Evolutionary conservation across 2,329 filamentous ascomycete genomes (phyloP).

Genomic region (Xylaria sp.): DNA sequence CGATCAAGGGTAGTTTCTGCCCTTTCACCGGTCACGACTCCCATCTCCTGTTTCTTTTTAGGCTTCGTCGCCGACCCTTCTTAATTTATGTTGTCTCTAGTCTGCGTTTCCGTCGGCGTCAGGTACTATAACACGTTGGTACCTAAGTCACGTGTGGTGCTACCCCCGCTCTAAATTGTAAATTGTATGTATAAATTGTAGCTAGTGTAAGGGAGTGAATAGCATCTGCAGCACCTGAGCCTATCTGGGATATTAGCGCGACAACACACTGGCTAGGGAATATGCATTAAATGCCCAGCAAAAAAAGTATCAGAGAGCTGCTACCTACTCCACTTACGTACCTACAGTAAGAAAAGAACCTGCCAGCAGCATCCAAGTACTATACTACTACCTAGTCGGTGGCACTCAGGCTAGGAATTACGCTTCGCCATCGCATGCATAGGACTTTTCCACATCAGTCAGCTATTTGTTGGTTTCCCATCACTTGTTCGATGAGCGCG

Average conservation of each 20-base stretch:
- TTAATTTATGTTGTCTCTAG: not conserved
- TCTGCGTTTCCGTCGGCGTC: not conserved
- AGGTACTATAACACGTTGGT: not conserved
- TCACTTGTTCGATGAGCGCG: slow-evolving; percentile 14
- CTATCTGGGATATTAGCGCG: slow-evolving; percentile 3
- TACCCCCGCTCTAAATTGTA: slow-evolving; percentile 19
- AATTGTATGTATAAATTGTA: not conserved
- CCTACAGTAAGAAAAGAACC: slow-evolving; percentile 8
- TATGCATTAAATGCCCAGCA: not conserved
- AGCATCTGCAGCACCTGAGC: slow-evolving; percentile 2
- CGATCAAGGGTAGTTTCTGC: slow-evolving; percentile 7
- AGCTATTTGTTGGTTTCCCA: slow-evolving; percentile 12
- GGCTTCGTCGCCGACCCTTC: not conserved
- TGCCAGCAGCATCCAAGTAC: not conserved
- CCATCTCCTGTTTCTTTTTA: not conserved
- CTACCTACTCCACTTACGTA: slow-evolving; percentile 2
- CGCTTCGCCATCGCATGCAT: slow-evolving; percentile 14
- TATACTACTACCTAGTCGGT: not conserved
- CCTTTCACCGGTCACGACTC: slow-evolving; percentile 2
- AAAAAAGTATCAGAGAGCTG: not conserved
- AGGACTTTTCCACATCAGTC: not conserved
- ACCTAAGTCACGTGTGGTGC: slow-evolving; percentile 21
- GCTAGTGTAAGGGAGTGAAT: not conserved
- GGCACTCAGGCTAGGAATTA: slow-evolving; percentile 14
- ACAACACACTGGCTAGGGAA: not conserved